A percentile compares a stretch with the other conserved stretches of the same genome.
Evolutionary conservation across 73 alveolate genomes (phyloP).

Genomic region (Tetrahymena borealis): DNA sequence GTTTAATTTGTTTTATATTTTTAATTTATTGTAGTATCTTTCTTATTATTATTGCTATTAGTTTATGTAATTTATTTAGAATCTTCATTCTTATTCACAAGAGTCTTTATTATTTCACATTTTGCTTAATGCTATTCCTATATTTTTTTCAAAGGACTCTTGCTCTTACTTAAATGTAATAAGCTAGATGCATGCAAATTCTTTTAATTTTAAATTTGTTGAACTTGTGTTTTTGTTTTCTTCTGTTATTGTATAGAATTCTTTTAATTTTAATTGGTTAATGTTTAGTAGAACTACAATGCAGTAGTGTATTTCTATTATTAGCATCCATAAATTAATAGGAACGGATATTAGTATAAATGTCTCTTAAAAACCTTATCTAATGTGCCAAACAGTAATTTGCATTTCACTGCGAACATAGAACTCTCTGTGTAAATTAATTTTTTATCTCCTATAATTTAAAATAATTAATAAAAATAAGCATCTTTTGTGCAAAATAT

Average conservation of each 20-base stretch:
- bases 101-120: neutral
- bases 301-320: neutral
- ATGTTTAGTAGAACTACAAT: neutral
- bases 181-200: neutral
- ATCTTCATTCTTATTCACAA: neutral
- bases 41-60: neutral
- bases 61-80: neutral
- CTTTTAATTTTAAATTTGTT: neutral
- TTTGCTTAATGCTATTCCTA: neutral
- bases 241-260: neutral
- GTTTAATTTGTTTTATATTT: neutral
- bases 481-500: too few species aligned
- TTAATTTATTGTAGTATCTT: neutral
- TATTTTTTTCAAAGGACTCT: neutral
- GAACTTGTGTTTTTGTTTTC: neutral
- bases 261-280: neutral
- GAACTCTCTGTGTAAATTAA: neutral
- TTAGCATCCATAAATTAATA: neutral
- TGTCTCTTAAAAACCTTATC: neutral
- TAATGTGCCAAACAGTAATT: neutral
- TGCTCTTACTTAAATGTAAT: neutral
- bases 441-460: neutral
- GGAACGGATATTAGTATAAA: neutral
- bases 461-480: neutral
- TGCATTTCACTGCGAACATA: neutral